These are phyloP conservation scores for Exophiala xenobiotica DNA, from an alignment of 2,329 filamentous ascomycete species.

Conservation along the genomic window DNA sequence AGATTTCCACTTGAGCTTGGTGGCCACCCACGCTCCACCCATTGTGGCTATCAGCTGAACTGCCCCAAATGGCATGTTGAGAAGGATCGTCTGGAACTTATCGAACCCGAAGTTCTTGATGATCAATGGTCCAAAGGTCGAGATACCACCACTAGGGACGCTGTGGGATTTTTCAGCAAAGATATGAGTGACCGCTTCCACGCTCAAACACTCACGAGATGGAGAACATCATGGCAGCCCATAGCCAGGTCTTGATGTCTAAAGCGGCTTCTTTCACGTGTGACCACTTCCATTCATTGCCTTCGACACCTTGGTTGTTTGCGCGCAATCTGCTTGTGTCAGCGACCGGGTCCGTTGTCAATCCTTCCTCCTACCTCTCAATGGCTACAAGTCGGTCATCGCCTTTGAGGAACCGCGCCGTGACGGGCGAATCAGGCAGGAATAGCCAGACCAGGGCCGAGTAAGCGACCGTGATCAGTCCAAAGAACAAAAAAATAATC, in stretches of 20 bases:
- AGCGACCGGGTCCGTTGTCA: neutral
- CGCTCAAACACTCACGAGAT: conserved; percentile 43
- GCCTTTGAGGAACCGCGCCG: conserved; percentile 55
- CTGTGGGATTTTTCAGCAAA: neutral
- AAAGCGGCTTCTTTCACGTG: conserved; percentile 55
- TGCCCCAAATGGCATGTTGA: conserved; percentile 30
- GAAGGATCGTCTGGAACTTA: conserved; percentile 26
- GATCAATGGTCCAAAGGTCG: conserved; percentile 29
- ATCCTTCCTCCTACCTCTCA: conserved; percentile 41
- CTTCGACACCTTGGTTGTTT: conserved; percentile 49
- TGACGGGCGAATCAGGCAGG: conserved; percentile 64
- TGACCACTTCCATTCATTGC: conserved; percentile 51
- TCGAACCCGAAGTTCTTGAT: conserved; percentile 29
- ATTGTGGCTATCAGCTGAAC: conserved; percentile 62
- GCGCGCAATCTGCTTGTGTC: conserved; percentile 40
- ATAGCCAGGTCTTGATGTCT: conserved; percentile 62
- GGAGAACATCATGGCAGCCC: conserved; percentile 54
- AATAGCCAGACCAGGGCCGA: conserved; percentile 52
- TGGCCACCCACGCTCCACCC: conserved; percentile 57
- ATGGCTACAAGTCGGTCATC: conserved; percentile 60
- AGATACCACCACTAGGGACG: conserved; percentile 24
- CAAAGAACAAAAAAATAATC: conserved; percentile 53
- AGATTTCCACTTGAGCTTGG: conserved; percentile 55
- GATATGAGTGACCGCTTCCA: neutral
- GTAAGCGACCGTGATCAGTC: conserved; percentile 53